These are phyloP conservation scores for Stentor coeruleus DNA, from an alignment of 73 alveolate species.

Conservation along the genomic window DNA sequence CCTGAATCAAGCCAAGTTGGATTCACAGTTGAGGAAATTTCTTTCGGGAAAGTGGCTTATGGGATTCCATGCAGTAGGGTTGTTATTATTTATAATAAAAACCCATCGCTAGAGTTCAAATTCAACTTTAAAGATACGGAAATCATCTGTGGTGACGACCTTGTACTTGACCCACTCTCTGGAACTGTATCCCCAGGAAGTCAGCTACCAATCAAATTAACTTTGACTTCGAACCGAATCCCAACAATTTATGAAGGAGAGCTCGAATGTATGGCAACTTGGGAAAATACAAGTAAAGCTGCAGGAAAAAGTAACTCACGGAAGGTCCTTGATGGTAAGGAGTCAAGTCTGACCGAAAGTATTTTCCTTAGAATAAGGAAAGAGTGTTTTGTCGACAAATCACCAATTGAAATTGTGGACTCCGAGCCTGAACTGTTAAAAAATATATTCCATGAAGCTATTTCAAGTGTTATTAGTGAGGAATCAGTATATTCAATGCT, in stretches of 20 bases:
- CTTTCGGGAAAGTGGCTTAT: slow-evolving; percentile 93
- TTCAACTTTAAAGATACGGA: slow-evolving; percentile 77
- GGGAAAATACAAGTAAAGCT: slow-evolving; percentile 53
- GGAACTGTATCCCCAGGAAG: slow-evolving; percentile 74
- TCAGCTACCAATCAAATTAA: slow-evolving; percentile 69
- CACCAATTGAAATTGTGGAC: neutral
- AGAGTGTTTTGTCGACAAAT: slow-evolving; percentile 35
- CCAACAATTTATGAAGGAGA: slow-evolving; percentile 94
- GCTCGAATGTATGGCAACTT: slow-evolving; percentile 73
- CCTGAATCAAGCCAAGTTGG: slow-evolving; percentile 85
- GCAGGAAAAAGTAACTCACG: slow-evolving; percentile 26
- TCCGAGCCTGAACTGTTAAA: slow-evolving; percentile 21
- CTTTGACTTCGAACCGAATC: slow-evolving; percentile 56
- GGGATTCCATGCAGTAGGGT: slow-evolving; percentile 78
- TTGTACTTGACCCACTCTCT: slow-evolving; percentile 71
- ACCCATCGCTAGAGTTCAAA: slow-evolving; percentile 74
- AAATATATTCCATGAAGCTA: slow-evolving; percentile 16
- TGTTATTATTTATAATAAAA: slow-evolving; percentile 87
- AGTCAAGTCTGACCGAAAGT: slow-evolving; percentile 38
- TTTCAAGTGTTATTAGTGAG: neutral
- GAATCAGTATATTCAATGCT: neutral
- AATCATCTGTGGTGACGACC: slow-evolving; percentile 72
- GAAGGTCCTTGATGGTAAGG: slow-evolving; percentile 43
- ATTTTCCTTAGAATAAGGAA: slow-evolving; percentile 70
- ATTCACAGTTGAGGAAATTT: slow-evolving; percentile 94